phyloP scores from a whole-genome alignment of 1,139 yeast species.

The Sugiyamaella xylanicola region DNA sequence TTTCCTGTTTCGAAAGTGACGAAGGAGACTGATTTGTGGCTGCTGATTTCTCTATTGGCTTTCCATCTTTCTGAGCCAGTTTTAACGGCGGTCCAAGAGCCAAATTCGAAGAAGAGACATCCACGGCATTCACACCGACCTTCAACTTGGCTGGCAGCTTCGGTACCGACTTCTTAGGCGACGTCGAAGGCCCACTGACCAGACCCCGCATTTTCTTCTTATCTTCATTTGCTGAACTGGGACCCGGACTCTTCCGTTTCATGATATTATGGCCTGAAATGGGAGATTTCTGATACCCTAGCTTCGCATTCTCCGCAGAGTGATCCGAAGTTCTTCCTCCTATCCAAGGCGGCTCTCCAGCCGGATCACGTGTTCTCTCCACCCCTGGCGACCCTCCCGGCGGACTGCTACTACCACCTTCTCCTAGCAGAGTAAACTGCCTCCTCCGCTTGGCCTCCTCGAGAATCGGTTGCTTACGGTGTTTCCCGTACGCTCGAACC shows the following conservation, averaged over 20 bases:
- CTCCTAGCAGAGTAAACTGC: neutral
- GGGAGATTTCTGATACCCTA: too few relatives aligned
- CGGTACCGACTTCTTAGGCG: neutral
- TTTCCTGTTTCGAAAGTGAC: conserved; percentile 14
- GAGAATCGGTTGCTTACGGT: conserved; percentile 4
- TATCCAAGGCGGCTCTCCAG: too few relatives aligned
- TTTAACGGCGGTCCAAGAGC: neutral
- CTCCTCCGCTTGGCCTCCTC: conserved; percentile 3
- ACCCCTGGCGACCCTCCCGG: too few relatives aligned
- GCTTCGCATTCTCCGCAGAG: too few relatives aligned
- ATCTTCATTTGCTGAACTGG: neutral
- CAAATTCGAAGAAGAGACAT: neutral
- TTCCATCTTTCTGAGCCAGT: neutral
- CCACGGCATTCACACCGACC: neutral
- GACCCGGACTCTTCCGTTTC: neutral
- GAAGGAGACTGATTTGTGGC: neutral
- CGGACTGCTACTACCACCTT: neutral
- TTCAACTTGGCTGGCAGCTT: neutral
- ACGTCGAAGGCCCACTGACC: neutral
- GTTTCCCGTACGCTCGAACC: conserved; percentile 15
- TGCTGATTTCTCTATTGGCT: neutral
- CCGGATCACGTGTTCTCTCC: neutral
- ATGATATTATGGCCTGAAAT: neutral
- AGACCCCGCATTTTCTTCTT: neutral
- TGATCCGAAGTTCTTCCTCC: too few relatives aligned